Base-by-base conservation (phyloP, 208 protist genomes). In the Wallacemonas collosoma region DNA sequence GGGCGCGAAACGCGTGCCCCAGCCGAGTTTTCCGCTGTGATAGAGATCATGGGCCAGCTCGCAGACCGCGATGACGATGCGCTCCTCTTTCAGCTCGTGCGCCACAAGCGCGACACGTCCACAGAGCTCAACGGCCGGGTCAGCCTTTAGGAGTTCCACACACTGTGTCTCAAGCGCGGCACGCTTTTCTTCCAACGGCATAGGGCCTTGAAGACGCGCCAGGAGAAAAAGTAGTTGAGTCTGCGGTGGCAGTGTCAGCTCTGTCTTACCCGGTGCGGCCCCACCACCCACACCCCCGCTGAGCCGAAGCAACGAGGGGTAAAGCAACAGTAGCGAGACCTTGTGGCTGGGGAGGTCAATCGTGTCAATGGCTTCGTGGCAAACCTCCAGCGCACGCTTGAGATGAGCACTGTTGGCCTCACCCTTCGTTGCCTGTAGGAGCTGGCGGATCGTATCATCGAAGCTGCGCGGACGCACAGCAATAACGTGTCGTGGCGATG, bases 101-200 rank as follows among this genome's bases (percentile, higher is more conserved):
- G 89, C 89, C 26, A 81, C 61, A 1, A 73, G 45, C 14, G 85
- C 86, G 9, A 97, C 73, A 48, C 84, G 85, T 3, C 84, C 88
- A 72, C 92, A 97, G 7, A 97, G 81, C 53, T 93, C 81, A 17
- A 97, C 86, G 9, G 85, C 80, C 17, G 91, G 88, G 70, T 94
- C 91, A 3, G 50, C 50, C 44, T 72, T 65, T 45, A 96, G 72
- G 35, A 93, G 64, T 9, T 85, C 74, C 39, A 84, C 47, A 38
- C 75, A 82, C 11, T 93, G 84, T 60, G 84, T 88, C 50, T 83
- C 68, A 3, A 94, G 53, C 41, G 90, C 51, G 47, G 64, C 9
- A 9, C 53, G 71, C 50, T 84, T 83, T 11, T 96, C 89, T 3
- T 74, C 55, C 8, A 56, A 1, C 8, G 74, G 6, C 39, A 77